A percentile compares a stretch with the other conserved stretches of the same genome.
phyloP scores from a whole-genome alignment of 2,329 filamentous ascomycete genomes.

The Aciculosporium take region DNA sequence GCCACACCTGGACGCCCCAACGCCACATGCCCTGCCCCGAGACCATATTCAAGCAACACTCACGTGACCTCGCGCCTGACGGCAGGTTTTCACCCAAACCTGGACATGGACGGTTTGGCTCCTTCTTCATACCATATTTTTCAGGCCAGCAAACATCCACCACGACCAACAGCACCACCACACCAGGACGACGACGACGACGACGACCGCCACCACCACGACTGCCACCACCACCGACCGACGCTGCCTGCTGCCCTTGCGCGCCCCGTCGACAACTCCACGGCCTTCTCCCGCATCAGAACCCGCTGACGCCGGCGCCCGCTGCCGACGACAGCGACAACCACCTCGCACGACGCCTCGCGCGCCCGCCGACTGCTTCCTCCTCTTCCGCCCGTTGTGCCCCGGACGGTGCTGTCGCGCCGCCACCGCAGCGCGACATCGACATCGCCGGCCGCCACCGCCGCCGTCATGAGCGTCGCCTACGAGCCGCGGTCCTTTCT shows the following conservation, averaged over 20 bases:
- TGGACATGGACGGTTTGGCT: slow-evolving; percentile 6
- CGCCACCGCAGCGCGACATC: slow-evolving; percentile 3
- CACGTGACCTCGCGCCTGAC: slow-evolving; percentile 4
- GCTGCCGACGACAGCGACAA: not conserved
- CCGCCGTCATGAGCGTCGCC: slow-evolving; percentile 33
- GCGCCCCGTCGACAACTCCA: slow-evolving; percentile 8
- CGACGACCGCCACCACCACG: slow-evolving; percentile 7
- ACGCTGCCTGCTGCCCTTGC: slow-evolving; percentile 6
- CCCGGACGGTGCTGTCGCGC: slow-evolving; percentile 5
- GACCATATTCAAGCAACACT: too few species aligned
- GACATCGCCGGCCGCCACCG: slow-evolving; percentile 10
- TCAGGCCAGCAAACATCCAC: slow-evolving; percentile 13
- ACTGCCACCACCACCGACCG: slow-evolving; percentile 3
- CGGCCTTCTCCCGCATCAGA: slow-evolving; percentile 4
- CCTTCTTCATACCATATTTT: slow-evolving; percentile 16
- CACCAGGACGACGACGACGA: slow-evolving; percentile 3
- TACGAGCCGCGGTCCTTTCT: slow-evolving; percentile 37
- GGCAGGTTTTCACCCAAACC: slow-evolving; percentile 6
- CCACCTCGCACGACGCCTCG: slow-evolving; percentile 3
- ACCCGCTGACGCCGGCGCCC: slow-evolving; percentile 1
- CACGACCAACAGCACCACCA: slow-evolving; percentile 5
- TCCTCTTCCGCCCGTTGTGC: slow-evolving; percentile 5
- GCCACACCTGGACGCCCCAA: not conserved
- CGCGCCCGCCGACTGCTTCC: slow-evolving; percentile 5
- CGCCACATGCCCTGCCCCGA: too few species aligned